Base-by-base conservation (phyloP, 306 rosid species). In the Ziziphus jujuba region DNA sequence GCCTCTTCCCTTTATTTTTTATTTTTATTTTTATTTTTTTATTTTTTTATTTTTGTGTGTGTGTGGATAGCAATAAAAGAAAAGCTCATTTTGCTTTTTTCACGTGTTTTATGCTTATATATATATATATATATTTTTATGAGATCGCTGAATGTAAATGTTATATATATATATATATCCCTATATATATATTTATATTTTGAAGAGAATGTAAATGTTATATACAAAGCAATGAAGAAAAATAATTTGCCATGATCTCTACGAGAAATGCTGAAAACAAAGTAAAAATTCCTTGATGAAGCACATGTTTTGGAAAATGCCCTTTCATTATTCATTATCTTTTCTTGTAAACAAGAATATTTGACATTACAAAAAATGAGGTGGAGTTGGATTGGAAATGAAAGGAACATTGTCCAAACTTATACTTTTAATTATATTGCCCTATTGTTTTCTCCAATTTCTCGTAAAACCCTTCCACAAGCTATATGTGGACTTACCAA, bases 41-140 rank as follows among this genome's bases (percentile, higher is more conserved):
- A 5, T 35, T 36, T 38, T 23, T 13, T 57, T 45, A 35, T 28
- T 6, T 1, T 12, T n/a, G 2, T 25, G 38, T 65, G 25, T 19
- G 24, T 24, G n/a, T 0, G 44, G 65, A 59, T 79, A 61, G 43
- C 77, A 66, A 76, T 71, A 48, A 61, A 66, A 70, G 56, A 63
- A 75, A 87, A 81, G 84, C 58, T 69, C 59, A 33, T 61, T 66
- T 58, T 73, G 77, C 95, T 87, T 83, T 85, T 74, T 80, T 80
- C 96, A 80, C 88, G 81, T 78, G 88, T 82, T 76, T 78, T 58
- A 78, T 63, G 66, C 58, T 64, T 44, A 49, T 72, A 31, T 56
- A 56, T 28, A n/a, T n/a, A n/a, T n/a, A n/a, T n/a, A n/a, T n/a
- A n/a, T 16, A 48, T 49, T 72, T 77, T 60, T 68, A 53, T 67